These are phyloP conservation scores for Aaosphaeria pasadenensis DNA, from an alignment of 2,329 filamentous ascomycete genomes.

Conservation along the genomic window DNA sequence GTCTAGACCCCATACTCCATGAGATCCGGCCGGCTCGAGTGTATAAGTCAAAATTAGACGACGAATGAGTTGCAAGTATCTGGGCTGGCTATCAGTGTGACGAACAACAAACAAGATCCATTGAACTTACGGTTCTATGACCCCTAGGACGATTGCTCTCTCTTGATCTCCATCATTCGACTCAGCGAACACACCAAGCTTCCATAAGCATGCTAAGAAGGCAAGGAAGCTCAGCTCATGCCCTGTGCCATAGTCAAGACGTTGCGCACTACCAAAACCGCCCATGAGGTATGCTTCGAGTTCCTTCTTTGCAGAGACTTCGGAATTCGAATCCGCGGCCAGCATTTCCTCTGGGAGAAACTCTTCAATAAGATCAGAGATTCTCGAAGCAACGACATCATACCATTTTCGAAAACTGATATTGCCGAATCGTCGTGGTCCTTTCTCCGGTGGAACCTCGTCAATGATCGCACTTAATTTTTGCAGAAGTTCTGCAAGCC, in stretches of 20 bases:
- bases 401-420: constrained; percentile 86
- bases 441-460: constrained; percentile 78
- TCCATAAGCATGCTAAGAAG: constrained; percentile 88
- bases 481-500: constrained; percentile 64
- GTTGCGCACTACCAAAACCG: constrained; percentile 80
- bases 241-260: constrained; percentile 93
- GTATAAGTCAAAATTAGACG: constrained; percentile 86
- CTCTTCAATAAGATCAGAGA: constrained; percentile 55
- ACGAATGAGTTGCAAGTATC: constrained; percentile 77
- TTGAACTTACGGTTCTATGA: constrained; percentile 77
- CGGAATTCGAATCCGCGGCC: constrained; percentile 22
- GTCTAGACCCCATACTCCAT: constrained; percentile 98
- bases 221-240: constrained; percentile 95
- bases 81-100: constrained; percentile 31
- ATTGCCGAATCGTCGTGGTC: constrained; percentile 89
- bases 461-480: constrained; percentile 66
- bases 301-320: constrained; percentile 59
- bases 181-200: constrained; percentile 74
- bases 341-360: constrained; percentile 53
- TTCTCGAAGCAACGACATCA: constrained; percentile 61
- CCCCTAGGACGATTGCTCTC: constrained; percentile 73
- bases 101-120: neutral
- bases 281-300: constrained; percentile 77
- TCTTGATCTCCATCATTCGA: constrained; percentile 59
- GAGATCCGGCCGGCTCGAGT: constrained; percentile 90